Conservation (phyloP, 352 stramenopile species). For the Aphanomyces euteiches region DNA sequence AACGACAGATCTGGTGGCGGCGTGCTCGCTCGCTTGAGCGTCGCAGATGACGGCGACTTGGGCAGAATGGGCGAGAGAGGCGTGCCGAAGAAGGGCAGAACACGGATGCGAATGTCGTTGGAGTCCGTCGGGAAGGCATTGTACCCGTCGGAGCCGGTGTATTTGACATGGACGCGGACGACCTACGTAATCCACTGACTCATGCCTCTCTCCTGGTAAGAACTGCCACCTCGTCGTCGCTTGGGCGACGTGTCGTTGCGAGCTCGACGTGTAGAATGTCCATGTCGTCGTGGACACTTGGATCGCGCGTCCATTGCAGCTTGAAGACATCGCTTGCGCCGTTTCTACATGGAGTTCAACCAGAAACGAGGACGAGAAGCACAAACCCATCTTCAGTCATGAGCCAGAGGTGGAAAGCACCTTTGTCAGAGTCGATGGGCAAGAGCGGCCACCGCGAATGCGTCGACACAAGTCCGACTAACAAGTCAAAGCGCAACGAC, state of each 20-base stretch:
- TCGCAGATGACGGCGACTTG: too few relatives aligned
- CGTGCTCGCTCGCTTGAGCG: neutral
- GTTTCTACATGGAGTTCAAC: conserved; percentile 9
- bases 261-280: neutral
- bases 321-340: neutral
- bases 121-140: conserved; percentile 6
- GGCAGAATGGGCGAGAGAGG: neutral
- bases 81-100: neutral
- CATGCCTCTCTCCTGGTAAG: too few relatives aligned
- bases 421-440: neutral
- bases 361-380: neutral
- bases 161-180: neutral
- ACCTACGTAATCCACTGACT: neutral
- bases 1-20: neutral
- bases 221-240: neutral
- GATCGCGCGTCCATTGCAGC: neutral
- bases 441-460: neutral
- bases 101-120: neutral
- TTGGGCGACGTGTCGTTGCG: neutral
- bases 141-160: neutral
- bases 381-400: conserved; percentile 11
- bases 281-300: neutral
- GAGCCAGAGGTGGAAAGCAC: neutral
- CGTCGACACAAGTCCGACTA: neutral
- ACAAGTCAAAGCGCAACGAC: neutral